Conservation (phyloP, 1,284 basidiomycete species). For the Tilletia horrida region DNA sequence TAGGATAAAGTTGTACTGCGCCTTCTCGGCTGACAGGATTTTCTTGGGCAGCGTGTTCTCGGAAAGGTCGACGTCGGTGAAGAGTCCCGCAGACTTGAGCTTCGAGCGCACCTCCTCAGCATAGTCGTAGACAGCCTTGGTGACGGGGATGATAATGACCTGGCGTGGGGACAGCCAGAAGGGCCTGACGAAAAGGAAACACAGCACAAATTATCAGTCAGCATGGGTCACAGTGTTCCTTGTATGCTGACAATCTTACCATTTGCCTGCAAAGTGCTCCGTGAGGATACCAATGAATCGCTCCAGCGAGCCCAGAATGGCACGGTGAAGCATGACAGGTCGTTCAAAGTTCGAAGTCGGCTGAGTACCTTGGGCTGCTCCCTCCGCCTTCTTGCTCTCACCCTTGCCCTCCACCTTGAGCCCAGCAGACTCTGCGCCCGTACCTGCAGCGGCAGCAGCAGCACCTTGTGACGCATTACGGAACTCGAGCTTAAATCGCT, state of each 20-base stretch:
- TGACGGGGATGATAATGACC: slow-evolving; percentile 89
- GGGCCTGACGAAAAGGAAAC: slow-evolving; percentile 58
- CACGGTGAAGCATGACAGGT: slow-evolving; percentile 98
- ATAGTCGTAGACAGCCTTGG: slow-evolving; percentile 79
- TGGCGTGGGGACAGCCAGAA: slow-evolving; percentile 98
- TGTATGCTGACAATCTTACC: slow-evolving; percentile 61
- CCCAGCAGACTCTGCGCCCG: background rate
- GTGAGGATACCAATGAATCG: slow-evolving; percentile 96
- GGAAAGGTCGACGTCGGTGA: slow-evolving; percentile 85
- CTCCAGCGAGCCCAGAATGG: slow-evolving; percentile 89
- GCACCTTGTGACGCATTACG: slow-evolving; percentile 57
- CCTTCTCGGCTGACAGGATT: slow-evolving; percentile 60
- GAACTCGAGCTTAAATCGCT: slow-evolving; percentile 92
- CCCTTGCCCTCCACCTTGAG: slow-evolving; percentile 38
- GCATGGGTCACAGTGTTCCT: too few relatives aligned
- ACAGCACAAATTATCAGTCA: background rate
- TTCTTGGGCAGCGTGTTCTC: slow-evolving; percentile 94
- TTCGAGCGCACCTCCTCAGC: slow-evolving; percentile 73
- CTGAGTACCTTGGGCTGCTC: slow-evolving; percentile 55
- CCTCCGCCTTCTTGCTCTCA: too few relatives aligned
- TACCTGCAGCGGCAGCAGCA: background rate
- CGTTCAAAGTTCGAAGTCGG: slow-evolving; percentile 58
- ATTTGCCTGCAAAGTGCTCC: slow-evolving; percentile 96
- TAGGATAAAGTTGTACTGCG: slow-evolving; percentile 85
- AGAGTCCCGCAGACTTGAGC: slow-evolving; percentile 72